Evolutionary conservation across 495 filamentous ascomycete genomes (phyloP), one percentile per base, ranked within the genome.

Genomic region (Physcia stellaris): DNA sequence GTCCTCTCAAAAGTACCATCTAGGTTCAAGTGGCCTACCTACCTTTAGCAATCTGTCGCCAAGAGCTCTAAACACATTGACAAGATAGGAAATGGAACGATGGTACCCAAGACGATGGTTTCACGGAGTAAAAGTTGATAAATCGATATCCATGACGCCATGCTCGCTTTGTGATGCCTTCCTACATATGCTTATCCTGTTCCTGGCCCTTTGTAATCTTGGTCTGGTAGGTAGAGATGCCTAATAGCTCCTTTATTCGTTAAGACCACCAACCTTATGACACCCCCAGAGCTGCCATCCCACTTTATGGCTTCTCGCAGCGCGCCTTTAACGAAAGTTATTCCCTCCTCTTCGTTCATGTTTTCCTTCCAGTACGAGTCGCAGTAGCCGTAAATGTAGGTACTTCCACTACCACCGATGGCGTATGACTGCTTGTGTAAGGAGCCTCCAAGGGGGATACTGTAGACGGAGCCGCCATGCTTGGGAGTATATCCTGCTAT

Each of bases 331-430:
- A 98, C 92, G 47, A 96, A 98, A 20, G 76, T 60, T 40, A 98
- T 71, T n/a, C 90, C 92, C 43, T 93, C 86, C 29, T 73, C 68
- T 69, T 98, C 88, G 18, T 80, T 81, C 87, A 98, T 96, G 48
- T 76, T 74, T 56, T 95, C 92, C 53, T 72, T 78, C 90, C 90
- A 98, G 69, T 98, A 73, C 35, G 86, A 78, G 59, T 98, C 87
- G 56, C 90, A 96, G 66, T 87, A 95, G 47, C 90, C 90, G 66
- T 94, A 96, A 62, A 98, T 98, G 67, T 96, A 98, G 35, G 90
- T 96, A 50, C 88, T 95, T 11, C 90, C 90, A 6, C 87, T 95
- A 36, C 90, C 90, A 48, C 92, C 88, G 46, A 98, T 98, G 27
- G 92, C 73, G 52, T 94, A 98, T 10, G 86, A 53, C 59, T 96